phyloP scores from a whole-genome alignment of 306 rosid genomes.

The Glycine soja region DNA sequence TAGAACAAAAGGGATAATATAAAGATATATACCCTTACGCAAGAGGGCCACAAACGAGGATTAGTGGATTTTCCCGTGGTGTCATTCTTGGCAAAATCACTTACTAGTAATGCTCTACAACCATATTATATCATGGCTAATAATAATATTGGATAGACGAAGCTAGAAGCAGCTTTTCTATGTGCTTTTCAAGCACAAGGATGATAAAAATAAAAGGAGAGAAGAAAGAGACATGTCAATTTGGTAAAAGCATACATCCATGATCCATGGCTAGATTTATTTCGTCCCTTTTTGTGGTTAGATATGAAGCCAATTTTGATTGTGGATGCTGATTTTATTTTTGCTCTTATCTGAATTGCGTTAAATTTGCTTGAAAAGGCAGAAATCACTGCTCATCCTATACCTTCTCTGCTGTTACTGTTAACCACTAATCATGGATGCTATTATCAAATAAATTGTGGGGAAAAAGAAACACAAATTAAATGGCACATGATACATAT shows the following conservation, averaged over 20 bases:
- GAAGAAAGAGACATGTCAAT: no score
- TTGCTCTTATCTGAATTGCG: conserved; percentile 48
- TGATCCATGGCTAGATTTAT: no score
- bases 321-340: conserved; percentile 42
- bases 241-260: no score
- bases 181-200: no score
- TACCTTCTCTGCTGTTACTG: conserved; percentile 12
- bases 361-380: conserved; percentile 43
- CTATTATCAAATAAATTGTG: not conserved
- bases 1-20: conserved; percentile 30
- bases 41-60: conserved; percentile 55
- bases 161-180: no score
- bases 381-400: conserved; percentile 28
- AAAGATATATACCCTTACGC: conserved; percentile 27
- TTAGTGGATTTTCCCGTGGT: conserved; percentile 48
- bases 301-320: conserved; percentile 40
- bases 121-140: conserved; percentile 29
- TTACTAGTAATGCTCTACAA: conserved; percentile 51
- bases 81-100: conserved; percentile 52
- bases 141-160: not conserved
- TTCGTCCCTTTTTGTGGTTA: not conserved
- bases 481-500: not conserved
- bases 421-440: conserved; percentile 31
- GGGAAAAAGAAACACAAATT: not conserved
- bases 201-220: no score